phyloP scores from a whole-genome alignment of 208 protist species.

The Porcisia deanei region DNA sequence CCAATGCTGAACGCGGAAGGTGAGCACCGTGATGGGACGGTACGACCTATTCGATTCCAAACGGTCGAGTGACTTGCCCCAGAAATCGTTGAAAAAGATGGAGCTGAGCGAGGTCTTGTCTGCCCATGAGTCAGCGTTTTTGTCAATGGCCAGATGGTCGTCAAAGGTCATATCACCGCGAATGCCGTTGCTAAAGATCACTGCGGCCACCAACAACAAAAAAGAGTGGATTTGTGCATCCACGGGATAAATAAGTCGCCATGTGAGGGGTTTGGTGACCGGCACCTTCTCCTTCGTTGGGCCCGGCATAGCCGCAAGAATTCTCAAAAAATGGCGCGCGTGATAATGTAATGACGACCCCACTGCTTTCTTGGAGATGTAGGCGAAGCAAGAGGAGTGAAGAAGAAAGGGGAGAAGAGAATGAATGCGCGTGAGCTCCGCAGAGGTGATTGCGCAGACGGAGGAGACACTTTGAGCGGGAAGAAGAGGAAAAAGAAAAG shows the following conservation, averaged over 20 bases:
- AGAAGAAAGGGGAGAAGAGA: neutral
- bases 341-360: neutral
- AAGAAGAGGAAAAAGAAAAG: neutral
- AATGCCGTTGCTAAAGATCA: conserved; percentile 42
- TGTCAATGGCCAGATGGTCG: conserved; percentile 63
- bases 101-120: conserved; percentile 28
- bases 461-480: neutral
- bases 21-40: conserved; percentile 59
- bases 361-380: neutral
- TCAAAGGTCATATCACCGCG: conserved; percentile 57
- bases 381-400: neutral
- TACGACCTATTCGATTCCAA: conserved; percentile 59
- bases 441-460: no score
- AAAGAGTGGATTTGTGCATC: conserved; percentile 20
- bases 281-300: no score
- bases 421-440: neutral
- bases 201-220: conserved; percentile 23
- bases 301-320: neutral
- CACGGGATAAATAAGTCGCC: conserved; percentile 7
- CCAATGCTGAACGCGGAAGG: conserved; percentile 66
- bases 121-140: conserved; percentile 39
- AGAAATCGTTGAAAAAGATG: conserved; percentile 71
- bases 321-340: no score
- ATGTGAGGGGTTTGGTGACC: neutral
- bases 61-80: conserved; percentile 45